Conservation (phyloP, 2,329 filamentous ascomycete species). For the Amauroascus niger region DNA sequence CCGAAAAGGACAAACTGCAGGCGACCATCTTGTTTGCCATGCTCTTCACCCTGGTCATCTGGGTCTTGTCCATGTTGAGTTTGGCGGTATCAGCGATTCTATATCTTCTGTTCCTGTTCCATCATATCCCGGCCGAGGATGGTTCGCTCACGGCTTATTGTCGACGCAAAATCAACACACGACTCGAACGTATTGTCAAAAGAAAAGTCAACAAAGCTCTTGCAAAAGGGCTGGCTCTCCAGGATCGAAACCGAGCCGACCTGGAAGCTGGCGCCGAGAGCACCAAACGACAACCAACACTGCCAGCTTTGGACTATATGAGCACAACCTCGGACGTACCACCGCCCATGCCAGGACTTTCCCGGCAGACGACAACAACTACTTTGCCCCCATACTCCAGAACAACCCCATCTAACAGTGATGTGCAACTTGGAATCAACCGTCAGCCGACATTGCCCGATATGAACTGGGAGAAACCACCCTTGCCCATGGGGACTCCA, state of each 20-base stretch:
- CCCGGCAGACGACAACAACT: conserved; percentile 50
- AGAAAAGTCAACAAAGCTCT: conserved; percentile 82
- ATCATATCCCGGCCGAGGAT: conserved; percentile 76
- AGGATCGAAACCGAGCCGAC: conserved; percentile 44
- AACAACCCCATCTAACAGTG: conserved; percentile 39
- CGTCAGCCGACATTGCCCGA: conserved; percentile 19
- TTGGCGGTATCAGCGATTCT: conserved; percentile 66
- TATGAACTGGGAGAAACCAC: conserved; percentile 8
- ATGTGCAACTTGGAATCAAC: conserved; percentile 11
- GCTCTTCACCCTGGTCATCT: conserved; percentile 83
- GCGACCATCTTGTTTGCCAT: conserved; percentile 79
- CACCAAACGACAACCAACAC: conserved; percentile 42
- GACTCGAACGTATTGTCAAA: conserved; percentile 73
- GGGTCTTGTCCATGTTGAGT: conserved; percentile 67
- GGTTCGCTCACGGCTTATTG: conserved; percentile 78
- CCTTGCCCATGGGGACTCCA: conserved; percentile 18
- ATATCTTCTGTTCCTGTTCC: conserved; percentile 83
- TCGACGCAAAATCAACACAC: conserved; percentile 78
- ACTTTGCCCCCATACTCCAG: conserved; percentile 57
- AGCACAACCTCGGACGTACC: conserved; percentile 43
- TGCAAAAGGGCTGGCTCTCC: conserved; percentile 57
- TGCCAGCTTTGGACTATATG: conserved; percentile 46
- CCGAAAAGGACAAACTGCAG: conserved; percentile 63
- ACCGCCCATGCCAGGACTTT: conserved; percentile 52
- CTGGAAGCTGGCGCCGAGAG: conserved; percentile 24